phyloP scores from a whole-genome alignment of 352 stramenopile genomes.

The Phytophthora colocasiae region DNA sequence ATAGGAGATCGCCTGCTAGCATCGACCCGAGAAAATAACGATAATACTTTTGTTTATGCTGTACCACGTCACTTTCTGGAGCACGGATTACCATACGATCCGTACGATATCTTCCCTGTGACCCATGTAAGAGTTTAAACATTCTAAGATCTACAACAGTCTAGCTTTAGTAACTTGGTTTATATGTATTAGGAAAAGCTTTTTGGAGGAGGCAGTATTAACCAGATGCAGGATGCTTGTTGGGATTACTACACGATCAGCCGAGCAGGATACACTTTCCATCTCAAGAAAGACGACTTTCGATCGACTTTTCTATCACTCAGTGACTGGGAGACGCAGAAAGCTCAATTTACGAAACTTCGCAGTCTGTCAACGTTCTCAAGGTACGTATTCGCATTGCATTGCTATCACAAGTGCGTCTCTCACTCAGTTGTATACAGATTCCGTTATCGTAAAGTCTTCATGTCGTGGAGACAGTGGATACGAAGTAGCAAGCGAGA shows the following conservation, averaged over 20 bases:
- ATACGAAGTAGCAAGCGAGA: slow-evolving; percentile 53
- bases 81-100: slow-evolving; percentile 55
- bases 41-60: slow-evolving; percentile 73
- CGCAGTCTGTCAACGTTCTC: slow-evolving; percentile 54
- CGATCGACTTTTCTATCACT: slow-evolving; percentile 50
- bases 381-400: slow-evolving; percentile 29
- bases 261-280: slow-evolving; percentile 61
- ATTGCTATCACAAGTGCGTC: no score
- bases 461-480: slow-evolving; percentile 64
- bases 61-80: slow-evolving; percentile 67
- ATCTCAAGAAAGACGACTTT: slow-evolving; percentile 58
- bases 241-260: slow-evolving; percentile 84
- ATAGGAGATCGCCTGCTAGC: slow-evolving; percentile 22
- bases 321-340: slow-evolving; percentile 62
- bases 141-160: neutral
- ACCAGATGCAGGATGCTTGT: slow-evolving; percentile 38
- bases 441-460: slow-evolving; percentile 76
- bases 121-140: slow-evolving; percentile 49
- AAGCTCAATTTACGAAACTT: slow-evolving; percentile 48
- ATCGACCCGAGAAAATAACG: slow-evolving; percentile 22
- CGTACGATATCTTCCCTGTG: slow-evolving; percentile 71
- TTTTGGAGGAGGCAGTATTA: slow-evolving; percentile 33
- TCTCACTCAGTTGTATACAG: slow-evolving; percentile 22
- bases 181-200: slow-evolving; percentile 19
- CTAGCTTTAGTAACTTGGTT: neutral